Base-by-base conservation (phyloP, 140 eudicot species). In the Oenanthe javanica region DNA sequence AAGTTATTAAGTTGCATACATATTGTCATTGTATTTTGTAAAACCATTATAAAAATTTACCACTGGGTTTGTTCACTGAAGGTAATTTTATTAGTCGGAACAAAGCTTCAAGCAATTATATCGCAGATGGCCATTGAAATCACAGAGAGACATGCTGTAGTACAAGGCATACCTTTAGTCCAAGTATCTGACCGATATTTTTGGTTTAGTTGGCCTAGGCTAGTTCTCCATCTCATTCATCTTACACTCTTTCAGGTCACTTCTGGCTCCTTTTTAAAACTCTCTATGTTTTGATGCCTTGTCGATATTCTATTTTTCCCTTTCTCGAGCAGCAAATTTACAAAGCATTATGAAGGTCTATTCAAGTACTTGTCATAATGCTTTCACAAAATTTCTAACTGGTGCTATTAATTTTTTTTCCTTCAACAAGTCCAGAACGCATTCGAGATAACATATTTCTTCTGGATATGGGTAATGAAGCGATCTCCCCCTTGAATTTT, bases 371-470 rank as follows among this genome's bases (percentile, higher is more conserved):
- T 48, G 9, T 75, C n/a, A 11, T 14, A 75, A 5, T 43, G 73
- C 49, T 40, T 61, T 3, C 36, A 36, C 4, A n/a, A 78, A 57
- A 11, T 27, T 48, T 52, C 66, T 31, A 52, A 76, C 52, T 78
- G 51, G 5, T 23, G 66, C 36, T 49, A 49, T 75, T 75, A 2
- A 9, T 63, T 9, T 12, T 67, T 50, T 77, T 79, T 49, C 73
- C 54, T 83, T 67, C 66, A 54, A 61, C 66, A 54, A 61, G 55
- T 85, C 3, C 98, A 94, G 97, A 95, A 95, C 81, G 91, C 99
- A 40, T 95, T 95, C 77, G 99, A 95, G 91, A 88, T 95, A 82
- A 95, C 99, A 42, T 87, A 90, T 81, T 95, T 95, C 90, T 83
- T 95, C 49, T 95, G 99, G 97, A 95, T 88, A 80, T 82, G 90